A percentile compares a stretch with the other conserved stretches of the same genome.
Evolutionary conservation across 2,329 filamentous ascomycete species (phyloP).

Genomic region (Whalleya microplaca): DNA sequence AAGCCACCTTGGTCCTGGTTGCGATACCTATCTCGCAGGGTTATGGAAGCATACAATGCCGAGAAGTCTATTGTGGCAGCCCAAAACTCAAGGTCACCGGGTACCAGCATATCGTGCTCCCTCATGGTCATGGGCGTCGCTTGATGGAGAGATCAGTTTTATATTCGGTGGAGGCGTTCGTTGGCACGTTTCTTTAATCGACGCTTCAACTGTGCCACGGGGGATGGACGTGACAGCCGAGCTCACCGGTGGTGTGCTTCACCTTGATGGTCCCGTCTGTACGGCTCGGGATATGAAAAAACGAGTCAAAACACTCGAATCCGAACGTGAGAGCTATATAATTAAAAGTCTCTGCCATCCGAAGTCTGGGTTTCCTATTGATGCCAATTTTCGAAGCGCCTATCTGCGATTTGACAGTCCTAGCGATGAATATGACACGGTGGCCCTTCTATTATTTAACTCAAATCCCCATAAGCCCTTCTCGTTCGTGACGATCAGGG

Average conservation of each 20-base stretch:
- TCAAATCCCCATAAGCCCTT: background rate
- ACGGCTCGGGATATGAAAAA: too few species aligned
- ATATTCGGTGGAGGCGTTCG: background rate
- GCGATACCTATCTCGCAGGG: constrained; percentile 18
- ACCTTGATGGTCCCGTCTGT: too few species aligned
- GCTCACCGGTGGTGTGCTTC: background rate
- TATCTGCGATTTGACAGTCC: background rate
- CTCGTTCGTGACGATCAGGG: background rate
- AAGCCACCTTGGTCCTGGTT: background rate
- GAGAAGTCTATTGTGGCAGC: constrained; percentile 12
- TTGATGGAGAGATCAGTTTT: constrained; percentile 18
- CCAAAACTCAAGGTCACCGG: background rate
- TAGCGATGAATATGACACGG: background rate
- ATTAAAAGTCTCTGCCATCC: too few species aligned
- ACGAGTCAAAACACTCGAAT: background rate
- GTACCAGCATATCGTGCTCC: constrained; percentile 21
- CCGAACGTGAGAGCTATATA: too few species aligned
- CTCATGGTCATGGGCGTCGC: constrained; percentile 28
- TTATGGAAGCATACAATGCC: constrained; percentile 20
- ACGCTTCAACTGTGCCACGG: background rate
- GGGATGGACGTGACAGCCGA: background rate
- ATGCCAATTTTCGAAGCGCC: too few species aligned
- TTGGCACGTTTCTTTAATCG: constrained; percentile 4
- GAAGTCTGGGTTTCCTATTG: too few species aligned
- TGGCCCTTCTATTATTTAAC: background rate